Evolutionary conservation across 805 yeast species (phyloP), one percentile per base, ranked within the genome.

Genomic region (Wickerhamomyces silvicola): DNA sequence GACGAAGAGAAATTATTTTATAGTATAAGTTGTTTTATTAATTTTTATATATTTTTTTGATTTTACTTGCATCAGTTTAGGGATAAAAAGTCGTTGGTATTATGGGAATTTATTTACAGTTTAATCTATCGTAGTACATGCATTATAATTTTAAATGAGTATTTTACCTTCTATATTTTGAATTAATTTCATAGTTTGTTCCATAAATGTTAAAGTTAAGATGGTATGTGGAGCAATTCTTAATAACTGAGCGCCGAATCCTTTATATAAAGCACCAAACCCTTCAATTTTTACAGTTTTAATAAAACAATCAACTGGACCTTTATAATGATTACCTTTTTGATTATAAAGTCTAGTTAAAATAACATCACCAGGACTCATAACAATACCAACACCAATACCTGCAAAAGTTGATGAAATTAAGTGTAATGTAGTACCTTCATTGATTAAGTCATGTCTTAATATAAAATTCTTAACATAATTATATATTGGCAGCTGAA

Each of bases 341-440:
- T 92, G 97, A 60, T 92, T 92, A 62, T 90, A 92, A 56, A 92
- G 81, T 64, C 98, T 75, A 1, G 98, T 92, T 60, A 92, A 66
- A 32, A 92, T 72, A 27, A 92, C 97, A 59, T 92, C 98, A 75
- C 95, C 87, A 11, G 98, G 97, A 56, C 88, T 92, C 97, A 92
- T 90, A 20, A 85, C 95, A 14, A 88, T 66, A 31, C 94, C 88
- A 20, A 92, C 97, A 46, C 95, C 96, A 24, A 87, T 55, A 27
- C 98, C 98, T 7, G 96, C 79, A 41, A 71, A 62, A 1, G 88
- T 75, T 26, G 87, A 75, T 2, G 95, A 75, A 9, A 70, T 50
- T 40, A 90, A 67, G 56, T 87, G 95, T 38, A 83, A 62, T 2
- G 68, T 65, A 2, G 88, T 70, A 20, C 88, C 85, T 24, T 81